Conservation (phyloP, 1,284 basidiomycete genomes). For the Wolfiporia cocos region DNA sequence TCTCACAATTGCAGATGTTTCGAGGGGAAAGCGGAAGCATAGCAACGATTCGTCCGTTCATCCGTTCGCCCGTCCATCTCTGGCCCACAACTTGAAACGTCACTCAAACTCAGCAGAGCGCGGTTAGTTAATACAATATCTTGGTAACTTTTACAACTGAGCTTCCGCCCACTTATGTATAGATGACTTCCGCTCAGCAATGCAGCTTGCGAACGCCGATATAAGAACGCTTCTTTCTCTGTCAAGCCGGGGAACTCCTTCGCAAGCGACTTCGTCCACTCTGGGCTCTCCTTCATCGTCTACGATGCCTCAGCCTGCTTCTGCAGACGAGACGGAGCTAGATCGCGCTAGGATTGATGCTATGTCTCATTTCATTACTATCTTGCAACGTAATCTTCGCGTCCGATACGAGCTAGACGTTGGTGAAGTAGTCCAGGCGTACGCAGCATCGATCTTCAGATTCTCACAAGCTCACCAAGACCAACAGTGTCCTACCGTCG, state of each 20-base stretch:
- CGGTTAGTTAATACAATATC: constrained; percentile 14
- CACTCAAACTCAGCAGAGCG: constrained; percentile 22
- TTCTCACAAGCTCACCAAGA: no score
- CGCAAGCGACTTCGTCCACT: constrained; percentile 19
- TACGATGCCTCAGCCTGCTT: constrained; percentile 22
- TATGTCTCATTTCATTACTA: constrained; percentile 62
- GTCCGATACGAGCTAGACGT: constrained; percentile 75
- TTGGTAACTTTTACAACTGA: not conserved
- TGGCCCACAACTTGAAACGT: constrained; percentile 9
- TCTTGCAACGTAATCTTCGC: constrained; percentile 71
- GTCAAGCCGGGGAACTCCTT: constrained; percentile 9
- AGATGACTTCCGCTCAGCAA: constrained; percentile 67
- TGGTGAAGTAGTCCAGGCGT: constrained; percentile 71
- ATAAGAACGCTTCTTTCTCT: constrained; percentile 43
- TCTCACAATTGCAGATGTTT: constrained; percentile 27
- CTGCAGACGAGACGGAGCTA: constrained; percentile 38
- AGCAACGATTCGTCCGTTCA: constrained; percentile 20
- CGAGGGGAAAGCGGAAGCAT: constrained; percentile 33
- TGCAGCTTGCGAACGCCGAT: constrained; percentile 53
- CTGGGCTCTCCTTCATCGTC: constrained; percentile 39
- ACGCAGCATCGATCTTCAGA: no score
- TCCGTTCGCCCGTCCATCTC: constrained; percentile 28
- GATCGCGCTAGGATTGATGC: constrained; percentile 53
- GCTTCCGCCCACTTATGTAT: constrained; percentile 6
- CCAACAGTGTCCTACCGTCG: constrained; percentile 63